A percentile compares a stretch with the other conserved stretches of the same genome.
Conservation (phyloP, 768 basidiomycete genomes). For the Panus rudis region DNA sequence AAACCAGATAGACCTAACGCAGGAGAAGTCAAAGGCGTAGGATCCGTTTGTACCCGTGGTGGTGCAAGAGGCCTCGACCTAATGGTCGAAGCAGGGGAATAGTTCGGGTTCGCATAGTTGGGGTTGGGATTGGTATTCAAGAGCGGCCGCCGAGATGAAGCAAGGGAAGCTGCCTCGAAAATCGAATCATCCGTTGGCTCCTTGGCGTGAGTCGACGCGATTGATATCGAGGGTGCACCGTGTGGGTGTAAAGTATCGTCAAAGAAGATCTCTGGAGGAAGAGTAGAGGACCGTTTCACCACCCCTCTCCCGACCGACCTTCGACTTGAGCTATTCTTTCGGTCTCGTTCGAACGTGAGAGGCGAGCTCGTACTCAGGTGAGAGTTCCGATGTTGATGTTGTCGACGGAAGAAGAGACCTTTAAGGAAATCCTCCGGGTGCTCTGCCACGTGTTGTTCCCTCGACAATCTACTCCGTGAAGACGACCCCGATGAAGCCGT, state of each 20-base stretch:
- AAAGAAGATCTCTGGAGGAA: too few relatives aligned
- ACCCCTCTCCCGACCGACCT: conserved; percentile 1
- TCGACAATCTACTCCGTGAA: conserved; percentile 12
- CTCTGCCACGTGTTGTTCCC: conserved; percentile 13
- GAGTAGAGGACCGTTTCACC: conserved; percentile 12
- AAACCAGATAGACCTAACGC: conserved; percentile 5
- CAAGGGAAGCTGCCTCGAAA: conserved; percentile 17
- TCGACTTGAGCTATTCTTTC: neutral
- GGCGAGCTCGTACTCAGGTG: conserved; percentile 10
- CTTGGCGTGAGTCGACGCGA: conserved; percentile 4
- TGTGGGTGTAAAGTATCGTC: too few relatives aligned
- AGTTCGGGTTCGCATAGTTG: too few relatives aligned
- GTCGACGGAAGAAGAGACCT: conserved; percentile 19
- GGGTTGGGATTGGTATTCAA: too few relatives aligned
- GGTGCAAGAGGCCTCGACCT: conserved; percentile 14
- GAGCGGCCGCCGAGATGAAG: conserved; percentile 18
- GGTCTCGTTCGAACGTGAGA: conserved; percentile 5
- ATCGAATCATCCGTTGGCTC: conserved; percentile 14
- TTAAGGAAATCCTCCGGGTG: conserved; percentile 17
- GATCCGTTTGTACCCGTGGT: conserved; percentile 8
- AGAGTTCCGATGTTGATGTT: too few relatives aligned
- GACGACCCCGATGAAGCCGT: conserved; percentile 20
- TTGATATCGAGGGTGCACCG: neutral
- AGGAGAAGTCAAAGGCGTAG: neutral
- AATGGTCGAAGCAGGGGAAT: conserved; percentile 16